Base-by-base conservation (phyloP, 371 early-diverging fungal genomes). In the Mortierella sp. region DNA sequence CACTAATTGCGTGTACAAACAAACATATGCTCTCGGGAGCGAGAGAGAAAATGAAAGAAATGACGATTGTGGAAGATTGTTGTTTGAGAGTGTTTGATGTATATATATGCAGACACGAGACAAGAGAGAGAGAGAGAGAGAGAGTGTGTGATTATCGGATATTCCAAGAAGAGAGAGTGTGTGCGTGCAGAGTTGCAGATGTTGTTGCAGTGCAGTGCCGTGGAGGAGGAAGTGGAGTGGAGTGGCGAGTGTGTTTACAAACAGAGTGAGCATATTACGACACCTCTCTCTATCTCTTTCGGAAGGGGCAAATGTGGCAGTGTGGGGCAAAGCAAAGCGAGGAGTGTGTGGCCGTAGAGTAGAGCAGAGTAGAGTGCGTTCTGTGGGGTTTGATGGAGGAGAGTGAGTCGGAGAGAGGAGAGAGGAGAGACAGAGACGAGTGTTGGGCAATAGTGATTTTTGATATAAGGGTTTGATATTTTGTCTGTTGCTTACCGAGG, bases 221-320 rank as follows among this genome's bases (percentile, higher is more conserved):
- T 38, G 42, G 42, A 54, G 54, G 54, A 11, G 10, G 28, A 16
- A 31, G 31, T 19, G 34, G 21, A 54, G 57, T 24, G n/a, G n/a
- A 3, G 42, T 38, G 68, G 34, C 24, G 11, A 21, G 42, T 34
- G 31, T 28, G 26, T 24, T 7, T 28, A 13, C 7, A 34, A 21
- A 19, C 3, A 38, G 65, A 34, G 21, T 21, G 65, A 65, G 65
- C 65, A 38, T 38, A 24, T 14, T 65, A 38, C 42, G 42, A n/a
- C n/a, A n/a, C n/a, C n/a, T n/a, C n/a, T n/a, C n/a, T n/a, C n/a
- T n/a, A n/a, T n/a, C n/a, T 65, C 3, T 55, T 0, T 55, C 68
- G 68, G 68, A 38, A 65, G 38, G 68, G 42, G 68, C 68, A 38
- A 65, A 65, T 65, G 68, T 65, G 68, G 68, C 68, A 65, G 68